These are phyloP conservation scores for Artomyces pyxidatus DNA, from an alignment of 768 basidiomycete genomes.

Conservation along the genomic window DNA sequence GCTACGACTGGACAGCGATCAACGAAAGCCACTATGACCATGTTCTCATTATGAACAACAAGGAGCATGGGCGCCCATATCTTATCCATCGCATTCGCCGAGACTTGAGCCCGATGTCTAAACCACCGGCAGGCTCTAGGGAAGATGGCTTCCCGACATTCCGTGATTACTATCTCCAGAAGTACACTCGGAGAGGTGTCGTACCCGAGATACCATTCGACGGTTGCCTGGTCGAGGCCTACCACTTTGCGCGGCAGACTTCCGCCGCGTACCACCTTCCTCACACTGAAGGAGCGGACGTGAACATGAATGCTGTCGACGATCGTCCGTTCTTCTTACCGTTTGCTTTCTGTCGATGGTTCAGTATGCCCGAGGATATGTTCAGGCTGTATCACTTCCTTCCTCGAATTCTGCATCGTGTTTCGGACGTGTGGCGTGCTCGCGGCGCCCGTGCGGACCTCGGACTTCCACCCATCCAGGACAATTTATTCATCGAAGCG, in stretches of 20 bases:
- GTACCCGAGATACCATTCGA: conserved; percentile 38
- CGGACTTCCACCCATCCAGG: conserved; percentile 50
- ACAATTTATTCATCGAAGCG: conserved; percentile 59
- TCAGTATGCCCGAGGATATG: conserved; percentile 44
- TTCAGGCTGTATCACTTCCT: conserved; percentile 34
- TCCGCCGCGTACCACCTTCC: conserved; percentile 28
- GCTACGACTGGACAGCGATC: conserved; percentile 47
- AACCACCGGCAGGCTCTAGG: conserved; percentile 40
- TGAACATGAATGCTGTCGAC: not conserved
- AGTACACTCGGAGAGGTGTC: conserved; percentile 41
- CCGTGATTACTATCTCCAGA: conserved; percentile 47
- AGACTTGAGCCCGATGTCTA: conserved; percentile 61
- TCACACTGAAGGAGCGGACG: conserved; percentile 17
- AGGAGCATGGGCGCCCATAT: conserved; percentile 47
- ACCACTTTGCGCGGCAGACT: conserved; percentile 33
- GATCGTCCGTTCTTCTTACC: conserved; percentile 26
- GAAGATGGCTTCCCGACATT: conserved; percentile 45
- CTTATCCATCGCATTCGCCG: conserved; percentile 49
- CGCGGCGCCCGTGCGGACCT: conserved; percentile 43
- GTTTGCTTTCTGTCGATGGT: conserved; percentile 41
- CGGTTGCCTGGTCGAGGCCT: conserved; percentile 57
- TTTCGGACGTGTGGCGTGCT: conserved; percentile 60
- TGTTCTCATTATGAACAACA: conserved; percentile 47
- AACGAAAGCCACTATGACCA: conserved; percentile 39
- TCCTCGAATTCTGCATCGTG: conserved; percentile 58